phyloP scores from a whole-genome alignment of 225 moss, liverwort and hornwort genomes.

The Physcomitrellopsis africana region DNA sequence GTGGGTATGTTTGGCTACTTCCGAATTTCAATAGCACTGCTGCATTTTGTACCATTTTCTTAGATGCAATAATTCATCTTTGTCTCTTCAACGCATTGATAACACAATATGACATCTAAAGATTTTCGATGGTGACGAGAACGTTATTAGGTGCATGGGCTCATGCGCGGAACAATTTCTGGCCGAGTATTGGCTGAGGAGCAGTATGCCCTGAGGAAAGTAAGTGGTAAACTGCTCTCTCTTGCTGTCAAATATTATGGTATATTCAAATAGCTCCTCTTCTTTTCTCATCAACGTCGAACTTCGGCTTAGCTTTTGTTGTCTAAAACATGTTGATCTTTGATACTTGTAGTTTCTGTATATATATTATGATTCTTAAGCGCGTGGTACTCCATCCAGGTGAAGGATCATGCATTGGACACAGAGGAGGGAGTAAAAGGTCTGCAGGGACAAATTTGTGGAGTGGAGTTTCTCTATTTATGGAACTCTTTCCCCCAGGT shows the following conservation, averaged over 20 bases:
- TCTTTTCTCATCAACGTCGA: background rate
- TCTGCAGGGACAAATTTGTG: slow-evolving; percentile 77
- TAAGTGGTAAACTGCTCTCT: slow-evolving; percentile 40
- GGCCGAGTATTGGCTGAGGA: slow-evolving; percentile 95
- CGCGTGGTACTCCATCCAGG: slow-evolving; percentile 43
- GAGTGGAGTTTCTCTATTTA: slow-evolving; percentile 88
- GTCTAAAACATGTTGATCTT: background rate
- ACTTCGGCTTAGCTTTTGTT: background rate
- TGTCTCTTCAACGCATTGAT: background rate
- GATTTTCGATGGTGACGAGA: slow-evolving; percentile 1
- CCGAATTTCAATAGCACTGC: background rate
- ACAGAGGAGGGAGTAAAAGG: slow-evolving; percentile 75
- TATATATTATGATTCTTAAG: slow-evolving; percentile 2
- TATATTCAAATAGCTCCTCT: background rate
- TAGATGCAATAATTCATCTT: background rate
- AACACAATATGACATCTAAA: background rate
- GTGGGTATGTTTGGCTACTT: slow-evolving; percentile 36
- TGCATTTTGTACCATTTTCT: background rate
- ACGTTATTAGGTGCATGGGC: slow-evolving; percentile 72
- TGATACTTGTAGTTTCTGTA: background rate
- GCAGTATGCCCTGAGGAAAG: slow-evolving; percentile 94
- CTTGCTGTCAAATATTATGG: background rate
- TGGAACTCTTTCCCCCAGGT: slow-evolving; percentile 99
- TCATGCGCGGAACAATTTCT: slow-evolving; percentile 89
- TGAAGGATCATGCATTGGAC: slow-evolving; percentile 88